A percentile compares a stretch with the other conserved stretches of the same genome.
phyloP scores from a whole-genome alignment of 1,139 yeast genomes.

The Dujonia santamariae region DNA sequence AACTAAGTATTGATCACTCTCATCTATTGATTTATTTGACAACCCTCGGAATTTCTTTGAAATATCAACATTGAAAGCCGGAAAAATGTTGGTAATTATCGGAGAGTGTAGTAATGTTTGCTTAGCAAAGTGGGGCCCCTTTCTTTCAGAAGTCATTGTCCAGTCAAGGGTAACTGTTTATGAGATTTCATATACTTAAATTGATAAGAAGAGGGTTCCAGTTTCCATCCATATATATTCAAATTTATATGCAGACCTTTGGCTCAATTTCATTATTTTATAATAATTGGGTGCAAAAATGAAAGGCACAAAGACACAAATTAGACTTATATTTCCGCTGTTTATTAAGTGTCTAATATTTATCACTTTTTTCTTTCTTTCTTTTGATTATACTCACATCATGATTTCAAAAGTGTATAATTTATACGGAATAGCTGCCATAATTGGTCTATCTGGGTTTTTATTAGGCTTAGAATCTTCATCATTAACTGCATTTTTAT shows the following conservation, averaged over 20 bases:
- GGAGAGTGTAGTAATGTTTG: constrained; percentile 40
- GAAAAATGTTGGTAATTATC: constrained; percentile 28
- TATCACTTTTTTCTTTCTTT: no score
- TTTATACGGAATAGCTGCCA: constrained; percentile 15
- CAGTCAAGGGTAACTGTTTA: background rate
- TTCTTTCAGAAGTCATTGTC: no score
- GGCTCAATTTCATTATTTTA: no score
- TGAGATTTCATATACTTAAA: no score
- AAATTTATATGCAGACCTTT: no score
- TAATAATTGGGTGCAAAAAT: no score
- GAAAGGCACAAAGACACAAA: no score
- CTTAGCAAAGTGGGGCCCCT: constrained; percentile 18
- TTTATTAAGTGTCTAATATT: no score
- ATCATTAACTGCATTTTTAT: constrained; percentile 23
- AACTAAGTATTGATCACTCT: constrained; percentile 33
- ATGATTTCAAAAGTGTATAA: constrained; percentile 15
- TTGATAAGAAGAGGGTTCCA: no score
- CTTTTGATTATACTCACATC: no score
- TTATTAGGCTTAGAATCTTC: constrained; percentile 31
- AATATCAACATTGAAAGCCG: constrained; percentile 29
- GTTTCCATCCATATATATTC: no score
- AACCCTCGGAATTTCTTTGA: constrained; percentile 35
- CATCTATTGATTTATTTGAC: constrained; percentile 33
- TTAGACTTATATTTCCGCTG: no score
- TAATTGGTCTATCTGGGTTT: constrained; percentile 26